Evolutionary conservation across 768 basidiomycete genomes (phyloP).

Genomic region (Cubamyces lactineus): DNA sequence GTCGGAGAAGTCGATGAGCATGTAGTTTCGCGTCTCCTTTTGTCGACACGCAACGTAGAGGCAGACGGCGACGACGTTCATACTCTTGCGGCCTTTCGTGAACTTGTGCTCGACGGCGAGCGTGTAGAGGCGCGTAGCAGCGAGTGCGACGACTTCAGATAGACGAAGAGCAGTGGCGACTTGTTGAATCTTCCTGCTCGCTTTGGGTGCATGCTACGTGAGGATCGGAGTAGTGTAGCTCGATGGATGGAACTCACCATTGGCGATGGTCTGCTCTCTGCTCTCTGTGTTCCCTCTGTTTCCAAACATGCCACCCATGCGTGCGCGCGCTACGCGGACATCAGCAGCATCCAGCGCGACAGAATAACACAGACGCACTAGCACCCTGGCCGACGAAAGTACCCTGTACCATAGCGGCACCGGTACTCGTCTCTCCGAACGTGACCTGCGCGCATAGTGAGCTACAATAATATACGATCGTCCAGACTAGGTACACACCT

Average conservation of each 20-base stretch:
- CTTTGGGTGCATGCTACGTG: constrained; percentile 42
- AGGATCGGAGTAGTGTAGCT: not conserved
- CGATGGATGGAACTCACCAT: constrained; percentile 56
- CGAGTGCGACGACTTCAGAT: constrained; percentile 77
- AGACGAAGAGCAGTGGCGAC: constrained; percentile 79
- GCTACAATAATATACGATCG: not conserved
- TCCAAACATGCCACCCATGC: constrained; percentile 82
- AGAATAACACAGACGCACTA: constrained; percentile 56
- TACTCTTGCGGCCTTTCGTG: constrained; percentile 87
- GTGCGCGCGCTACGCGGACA: constrained; percentile 64
- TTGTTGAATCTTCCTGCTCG: constrained; percentile 79
- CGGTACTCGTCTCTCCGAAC: constrained; percentile 91
- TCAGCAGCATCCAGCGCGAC: not conserved
- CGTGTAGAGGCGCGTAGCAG: constrained; percentile 87
- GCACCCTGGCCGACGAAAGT: constrained; percentile 90
- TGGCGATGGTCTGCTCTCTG: constrained; percentile 88
- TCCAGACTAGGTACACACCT: constrained; percentile 39
- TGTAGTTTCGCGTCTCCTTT: constrained; percentile 88
- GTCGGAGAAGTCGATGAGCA: constrained; percentile 99
- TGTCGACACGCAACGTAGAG: constrained; percentile 93
- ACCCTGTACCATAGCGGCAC: constrained; percentile 95
- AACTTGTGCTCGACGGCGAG: constrained; percentile 95
- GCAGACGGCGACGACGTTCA: constrained; percentile 95
- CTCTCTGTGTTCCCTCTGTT: constrained; percentile 81
- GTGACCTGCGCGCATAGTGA: constrained; percentile 48